phyloP scores from a whole-genome alignment of 345 rosid genomes.

The Corchorus olitorius region DNA sequence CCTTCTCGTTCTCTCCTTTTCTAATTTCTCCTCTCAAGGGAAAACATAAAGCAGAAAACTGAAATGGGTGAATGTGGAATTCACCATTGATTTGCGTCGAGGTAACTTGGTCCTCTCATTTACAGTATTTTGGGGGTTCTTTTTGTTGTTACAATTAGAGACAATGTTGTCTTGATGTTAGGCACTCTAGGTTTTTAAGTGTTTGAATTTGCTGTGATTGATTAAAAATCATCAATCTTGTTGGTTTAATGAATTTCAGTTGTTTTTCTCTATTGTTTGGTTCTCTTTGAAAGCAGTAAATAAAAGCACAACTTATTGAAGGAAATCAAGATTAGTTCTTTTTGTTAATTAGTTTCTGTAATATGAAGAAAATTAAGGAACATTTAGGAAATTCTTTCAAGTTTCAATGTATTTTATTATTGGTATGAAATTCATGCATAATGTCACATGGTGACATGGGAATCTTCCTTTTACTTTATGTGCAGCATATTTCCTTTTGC shows the following conservation, averaged over 20 bases:
- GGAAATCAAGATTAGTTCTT: conserved; percentile 3
- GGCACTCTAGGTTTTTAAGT: background rate
- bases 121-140: too few relatives aligned
- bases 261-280: background rate
- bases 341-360: background rate
- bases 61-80: background rate
- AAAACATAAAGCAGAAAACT: background rate
- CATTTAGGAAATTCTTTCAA: background rate
- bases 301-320: background rate
- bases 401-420: background rate
- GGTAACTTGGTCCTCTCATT: background rate
- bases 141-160: background rate
- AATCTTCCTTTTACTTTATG: background rate
- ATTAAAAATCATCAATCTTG: background rate
- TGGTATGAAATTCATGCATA: background rate
- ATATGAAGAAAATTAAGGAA: background rate
- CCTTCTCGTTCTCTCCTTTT: background rate
- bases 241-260: background rate
- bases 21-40: background rate
- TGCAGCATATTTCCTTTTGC: background rate
- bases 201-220: background rate
- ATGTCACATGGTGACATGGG: background rate
- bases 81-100: background rate
- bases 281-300: background rate
- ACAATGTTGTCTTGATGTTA: background rate